Evolutionary conservation across 805 yeast species (phyloP).

Genomic region (Wickerhamiella hasegawae): DNA sequence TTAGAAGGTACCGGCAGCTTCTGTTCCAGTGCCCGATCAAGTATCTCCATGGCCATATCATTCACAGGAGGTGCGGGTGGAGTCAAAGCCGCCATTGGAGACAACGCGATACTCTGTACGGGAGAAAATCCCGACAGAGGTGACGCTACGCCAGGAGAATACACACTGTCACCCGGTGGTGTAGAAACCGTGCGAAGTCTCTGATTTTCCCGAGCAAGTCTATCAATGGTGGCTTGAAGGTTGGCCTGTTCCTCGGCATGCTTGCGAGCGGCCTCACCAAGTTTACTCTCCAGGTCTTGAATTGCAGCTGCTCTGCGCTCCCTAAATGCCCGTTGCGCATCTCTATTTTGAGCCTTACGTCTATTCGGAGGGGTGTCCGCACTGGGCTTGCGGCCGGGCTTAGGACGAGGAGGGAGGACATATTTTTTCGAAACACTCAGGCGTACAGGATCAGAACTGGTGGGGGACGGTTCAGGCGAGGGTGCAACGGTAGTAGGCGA

Average conservation of each 20-base stretch:
- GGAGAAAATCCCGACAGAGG: background rate
- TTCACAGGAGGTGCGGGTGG: background rate
- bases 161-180: constrained; percentile 3
- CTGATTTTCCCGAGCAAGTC: constrained; percentile 52
- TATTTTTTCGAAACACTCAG: constrained; percentile 53
- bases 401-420: constrained; percentile 77
- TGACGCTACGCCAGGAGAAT: background rate
- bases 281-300: constrained; percentile 62
- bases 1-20: constrained; percentile 18
- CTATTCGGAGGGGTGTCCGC: constrained; percentile 63
- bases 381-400: constrained; percentile 42
- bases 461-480: background rate
- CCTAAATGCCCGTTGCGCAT: constrained; percentile 69
- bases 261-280: constrained; percentile 74
- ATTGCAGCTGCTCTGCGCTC: constrained; percentile 56
- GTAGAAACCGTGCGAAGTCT: constrained; percentile 8
- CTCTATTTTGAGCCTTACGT: constrained; percentile 43
- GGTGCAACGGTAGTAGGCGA: background rate
- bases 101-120: background rate
- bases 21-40: constrained; percentile 23
- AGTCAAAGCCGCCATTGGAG: background rate
- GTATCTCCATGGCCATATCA: constrained; percentile 13
- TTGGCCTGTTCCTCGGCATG: constrained; percentile 58
- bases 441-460: constrained; percentile 5
- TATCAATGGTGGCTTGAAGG: constrained; percentile 51